Percentiles rank a stretch among this genome's conserved stretches.
Evolutionary conservation across 2,329 filamentous ascomycete genomes (phyloP).

Genomic region (Epichloe sp.): DNA sequence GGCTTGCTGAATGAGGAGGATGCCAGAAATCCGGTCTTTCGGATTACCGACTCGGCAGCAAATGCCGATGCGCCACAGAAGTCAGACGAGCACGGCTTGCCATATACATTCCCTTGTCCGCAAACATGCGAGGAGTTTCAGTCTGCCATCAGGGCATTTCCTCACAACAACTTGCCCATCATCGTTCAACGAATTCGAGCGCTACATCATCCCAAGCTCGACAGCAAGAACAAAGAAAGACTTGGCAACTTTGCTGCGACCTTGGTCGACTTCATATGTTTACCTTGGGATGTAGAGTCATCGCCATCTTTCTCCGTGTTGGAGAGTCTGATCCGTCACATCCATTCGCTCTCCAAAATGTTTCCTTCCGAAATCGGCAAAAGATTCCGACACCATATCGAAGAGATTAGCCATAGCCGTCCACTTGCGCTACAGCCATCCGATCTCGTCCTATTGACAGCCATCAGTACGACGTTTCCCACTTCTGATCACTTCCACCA

Average conservation of each 20-base stretch:
- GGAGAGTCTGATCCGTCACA: slow-evolving; percentile 73
- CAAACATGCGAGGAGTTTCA: slow-evolving; percentile 63
- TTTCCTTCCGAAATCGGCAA: slow-evolving; percentile 67
- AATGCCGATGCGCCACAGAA: slow-evolving; percentile 21
- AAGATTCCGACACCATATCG: slow-evolving; percentile 63
- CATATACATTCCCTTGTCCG: slow-evolving; percentile 80
- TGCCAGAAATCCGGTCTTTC: slow-evolving; percentile 38
- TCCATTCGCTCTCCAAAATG: slow-evolving; percentile 83
- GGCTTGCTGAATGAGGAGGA: slow-evolving; percentile 51
- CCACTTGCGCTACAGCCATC: slow-evolving; percentile 45
- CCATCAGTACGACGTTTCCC: slow-evolving; percentile 73
- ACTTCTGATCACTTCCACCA: slow-evolving; percentile 97
- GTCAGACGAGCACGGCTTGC: slow-evolving; percentile 44
- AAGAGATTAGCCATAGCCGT: slow-evolving; percentile 35
- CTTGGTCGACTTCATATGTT: slow-evolving; percentile 49
- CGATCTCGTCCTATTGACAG: slow-evolving; percentile 73
- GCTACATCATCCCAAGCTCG: slow-evolving; percentile 80
- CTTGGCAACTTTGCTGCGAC: slow-evolving; percentile 54
- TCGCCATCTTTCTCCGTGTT: slow-evolving; percentile 52
- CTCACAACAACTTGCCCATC: slow-evolving; percentile 54
- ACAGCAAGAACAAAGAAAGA: slow-evolving; percentile 72
- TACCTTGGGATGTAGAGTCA: slow-evolving; percentile 28
- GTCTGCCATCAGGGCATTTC: slow-evolving; percentile 47
- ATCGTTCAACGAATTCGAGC: slow-evolving; percentile 83
- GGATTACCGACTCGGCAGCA: slow-evolving; percentile 27